phyloP scores from a whole-genome alignment of 306 rosid genomes.

The Casuarina equisetifolia region DNA sequence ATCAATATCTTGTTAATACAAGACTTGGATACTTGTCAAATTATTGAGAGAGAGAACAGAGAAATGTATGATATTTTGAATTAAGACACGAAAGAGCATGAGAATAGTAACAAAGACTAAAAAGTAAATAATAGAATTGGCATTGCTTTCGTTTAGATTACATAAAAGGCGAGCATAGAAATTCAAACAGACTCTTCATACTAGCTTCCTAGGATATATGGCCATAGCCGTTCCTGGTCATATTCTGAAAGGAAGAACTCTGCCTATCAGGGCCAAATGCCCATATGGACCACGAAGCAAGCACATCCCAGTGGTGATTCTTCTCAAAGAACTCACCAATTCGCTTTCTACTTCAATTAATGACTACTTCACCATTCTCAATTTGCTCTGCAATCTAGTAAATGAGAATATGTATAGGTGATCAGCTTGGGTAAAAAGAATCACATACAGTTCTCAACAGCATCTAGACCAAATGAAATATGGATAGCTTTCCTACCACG shows the following conservation, averaged over 20 bases:
- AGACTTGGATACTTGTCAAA: background rate
- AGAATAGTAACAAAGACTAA: background rate
- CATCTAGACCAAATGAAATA: conserved; percentile 6
- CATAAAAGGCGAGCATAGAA: background rate
- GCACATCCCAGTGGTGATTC: conserved; percentile 94
- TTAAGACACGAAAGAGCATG: background rate
- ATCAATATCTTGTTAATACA: background rate
- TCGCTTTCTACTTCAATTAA: conserved; percentile 89
- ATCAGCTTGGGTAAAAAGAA: conserved; percentile 5
- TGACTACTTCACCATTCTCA: conserved; percentile 91
- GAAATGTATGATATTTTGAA: background rate
- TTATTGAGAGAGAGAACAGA: too few species aligned
- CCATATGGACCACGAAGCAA: conserved; percentile 97
- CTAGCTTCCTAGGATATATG: conserved; percentile 96
- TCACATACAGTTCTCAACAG: background rate
- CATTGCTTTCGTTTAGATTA: background rate
- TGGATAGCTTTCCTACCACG: conserved; percentile 55
- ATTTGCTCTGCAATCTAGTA: conserved; percentile 90
- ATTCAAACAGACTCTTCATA: background rate
- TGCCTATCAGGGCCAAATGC: conserved; percentile 99
- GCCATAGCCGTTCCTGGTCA: conserved; percentile 92
- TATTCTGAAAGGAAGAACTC: conserved; percentile 88
- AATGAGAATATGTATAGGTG: conserved; percentile 10
- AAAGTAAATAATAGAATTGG: background rate
- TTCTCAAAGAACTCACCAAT: conserved; percentile 96